Evolutionary conservation across 345 rosid species (phyloP), one percentile per base, ranked within the genome.

Genomic region (Corymbia maculata): DNA sequence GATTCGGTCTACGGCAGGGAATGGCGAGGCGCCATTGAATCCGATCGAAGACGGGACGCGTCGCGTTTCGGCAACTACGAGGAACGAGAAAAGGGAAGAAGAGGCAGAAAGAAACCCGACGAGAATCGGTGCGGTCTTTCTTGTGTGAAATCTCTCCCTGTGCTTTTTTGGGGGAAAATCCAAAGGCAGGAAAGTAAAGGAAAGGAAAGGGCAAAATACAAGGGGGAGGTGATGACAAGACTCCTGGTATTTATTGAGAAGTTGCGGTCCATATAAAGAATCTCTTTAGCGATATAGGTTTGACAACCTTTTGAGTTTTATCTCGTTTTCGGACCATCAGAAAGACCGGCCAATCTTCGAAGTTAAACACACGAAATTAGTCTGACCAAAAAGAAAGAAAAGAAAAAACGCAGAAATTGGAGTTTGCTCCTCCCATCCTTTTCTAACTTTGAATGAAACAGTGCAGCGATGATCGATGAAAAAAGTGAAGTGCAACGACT

Each of bases 91-190:
- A 45, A 32, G 8, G 47, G 28, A 28, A 6, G 2, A 11, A 30
- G 0, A 1, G 16, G 6, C 0, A 2, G 6, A 36, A 0, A n/a
- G 42, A 36, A 13, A 13, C 6, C 30, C 36, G 4, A 30, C 26
- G 82, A 44, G 49, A 8, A 19, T 75, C 26, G 13, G 82, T 36
- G 82, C 80, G 49, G 49, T 13, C 5, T 2, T 7, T 2, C 15
- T 16, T n/a, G 61, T 9, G 28, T 3, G 61, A 55, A 55, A 21
- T 22, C 3, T 50, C 13, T 50, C 61, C 21, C 28, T 55, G 2
- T 21, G 75, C 75, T 64, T 64, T 64, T n/a, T 52, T 50, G 51
- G 75, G 42, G 75, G 75, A 28, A 13, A 21, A n/a, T 14, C 42
- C 5, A 36, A 70, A 75, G 47, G 26, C 0, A 6, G 0, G 24